Conservation (phyloP, 1,284 basidiomycete species). For the Ganoderma lucidum region DNA sequence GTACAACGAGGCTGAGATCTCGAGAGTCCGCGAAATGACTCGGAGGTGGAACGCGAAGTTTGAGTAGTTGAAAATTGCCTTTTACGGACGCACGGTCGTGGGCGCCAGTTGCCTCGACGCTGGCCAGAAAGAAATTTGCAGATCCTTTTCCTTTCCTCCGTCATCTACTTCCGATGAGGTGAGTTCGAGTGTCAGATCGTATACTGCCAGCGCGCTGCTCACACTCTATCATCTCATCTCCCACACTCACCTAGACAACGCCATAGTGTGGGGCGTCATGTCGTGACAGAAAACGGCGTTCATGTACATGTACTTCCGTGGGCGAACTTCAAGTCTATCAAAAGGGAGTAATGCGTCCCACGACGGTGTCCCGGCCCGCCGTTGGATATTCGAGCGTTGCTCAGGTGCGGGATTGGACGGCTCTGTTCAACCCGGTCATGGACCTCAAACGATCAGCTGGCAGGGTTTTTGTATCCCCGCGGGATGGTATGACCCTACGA, state of each 20-base stretch:
- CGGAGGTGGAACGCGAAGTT: background rate
- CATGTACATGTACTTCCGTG: no score
- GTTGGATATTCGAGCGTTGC: background rate
- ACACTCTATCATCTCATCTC: background rate
- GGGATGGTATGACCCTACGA: background rate
- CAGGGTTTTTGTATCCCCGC: background rate
- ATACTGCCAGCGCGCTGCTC: slow-evolving; percentile 4
- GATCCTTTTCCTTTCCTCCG: background rate
- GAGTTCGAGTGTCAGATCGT: slow-evolving; percentile 12
- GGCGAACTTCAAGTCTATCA: background rate
- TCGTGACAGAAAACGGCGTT: background rate
- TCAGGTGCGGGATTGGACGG: background rate
- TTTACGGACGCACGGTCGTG: background rate
- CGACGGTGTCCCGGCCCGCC: background rate
- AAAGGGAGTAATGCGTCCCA: background rate
- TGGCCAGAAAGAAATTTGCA: background rate
- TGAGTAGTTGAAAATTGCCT: slow-evolving; percentile 9
- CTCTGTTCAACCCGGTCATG: background rate
- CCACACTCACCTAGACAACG: background rate
- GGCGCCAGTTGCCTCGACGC: background rate
- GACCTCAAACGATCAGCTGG: background rate
- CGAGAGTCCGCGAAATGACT: background rate
- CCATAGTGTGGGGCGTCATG: background rate
- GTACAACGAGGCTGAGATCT: background rate
- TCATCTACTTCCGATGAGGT: slow-evolving; percentile 6